Conservation (phyloP, 108 stramenopile genomes). For the Pseudonitzschia multistriata region DNA sequence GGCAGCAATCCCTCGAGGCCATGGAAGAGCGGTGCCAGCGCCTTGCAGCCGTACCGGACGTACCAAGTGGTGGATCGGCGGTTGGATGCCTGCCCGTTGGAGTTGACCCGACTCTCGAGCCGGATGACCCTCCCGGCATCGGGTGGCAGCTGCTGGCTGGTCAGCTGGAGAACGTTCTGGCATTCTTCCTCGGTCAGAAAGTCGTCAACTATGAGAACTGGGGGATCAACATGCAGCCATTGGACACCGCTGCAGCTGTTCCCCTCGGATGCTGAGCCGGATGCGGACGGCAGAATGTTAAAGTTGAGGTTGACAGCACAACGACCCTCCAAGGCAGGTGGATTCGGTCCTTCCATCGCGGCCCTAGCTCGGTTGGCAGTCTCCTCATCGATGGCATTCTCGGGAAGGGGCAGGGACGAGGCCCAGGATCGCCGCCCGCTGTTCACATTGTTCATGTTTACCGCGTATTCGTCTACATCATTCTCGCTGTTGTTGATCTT, state of each 20-base stretch:
- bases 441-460: not conserved
- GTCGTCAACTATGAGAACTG: not conserved
- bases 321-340: not conserved
- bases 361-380: not conserved
- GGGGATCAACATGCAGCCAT: slow-evolving; percentile 13
- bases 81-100: not conserved
- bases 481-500: not conserved
- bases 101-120: not conserved
- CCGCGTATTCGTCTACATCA: not conserved
- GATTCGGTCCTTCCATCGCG: not conserved
- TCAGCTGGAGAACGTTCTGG: not conserved
- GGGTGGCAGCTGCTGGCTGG: not conserved
- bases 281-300: too few species aligned
- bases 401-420: not conserved
- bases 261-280: too few species aligned
- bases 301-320: not conserved
- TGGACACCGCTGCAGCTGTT: not conserved
- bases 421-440: not conserved
- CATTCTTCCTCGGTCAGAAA: slow-evolving; percentile 3
- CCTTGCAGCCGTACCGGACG: not conserved
- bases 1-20: not conserved
- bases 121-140: slow-evolving; percentile 6
- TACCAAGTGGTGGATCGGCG: not conserved
- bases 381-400: not conserved
- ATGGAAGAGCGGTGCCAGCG: not conserved